phyloP scores from a whole-genome alignment of 2,329 filamentous ascomycete genomes.

The Reticulascus tulasneorum region DNA sequence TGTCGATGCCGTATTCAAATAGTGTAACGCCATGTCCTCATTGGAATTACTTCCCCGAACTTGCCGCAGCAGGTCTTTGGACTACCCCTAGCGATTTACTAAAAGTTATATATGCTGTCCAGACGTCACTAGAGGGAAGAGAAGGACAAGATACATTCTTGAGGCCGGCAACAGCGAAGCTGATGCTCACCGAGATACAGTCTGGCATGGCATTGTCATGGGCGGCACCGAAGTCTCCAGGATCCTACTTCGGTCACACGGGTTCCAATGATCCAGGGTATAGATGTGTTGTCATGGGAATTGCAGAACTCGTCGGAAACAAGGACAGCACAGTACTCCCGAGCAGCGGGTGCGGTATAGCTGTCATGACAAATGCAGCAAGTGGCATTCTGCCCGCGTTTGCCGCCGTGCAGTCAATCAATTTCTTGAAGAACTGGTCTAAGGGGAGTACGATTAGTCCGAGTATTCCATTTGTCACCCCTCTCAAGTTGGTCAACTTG shows the following conservation, averaged over 20 bases:
- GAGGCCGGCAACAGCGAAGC: constrained; percentile 5
- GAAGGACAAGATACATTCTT: constrained; percentile 6
- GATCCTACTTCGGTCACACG: constrained; percentile 13
- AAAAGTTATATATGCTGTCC: constrained; percentile 13
- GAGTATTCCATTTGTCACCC: not conserved
- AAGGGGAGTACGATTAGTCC: constrained; percentile 3
- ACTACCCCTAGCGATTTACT: constrained; percentile 19
- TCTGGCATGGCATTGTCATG: constrained; percentile 13
- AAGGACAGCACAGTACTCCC: constrained; percentile 5
- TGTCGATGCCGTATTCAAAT: constrained; percentile 5
- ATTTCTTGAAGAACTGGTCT: constrained; percentile 8
- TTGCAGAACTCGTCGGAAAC: constrained; percentile 4
- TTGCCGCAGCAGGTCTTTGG: constrained; percentile 13
- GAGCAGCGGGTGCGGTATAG: constrained; percentile 11
- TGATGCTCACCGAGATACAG: constrained; percentile 16
- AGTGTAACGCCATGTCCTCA: constrained; percentile 1
- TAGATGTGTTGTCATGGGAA: constrained; percentile 13
- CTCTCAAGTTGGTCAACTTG: not conserved
- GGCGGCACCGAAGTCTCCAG: constrained; percentile 3
- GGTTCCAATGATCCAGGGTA: constrained; percentile 16
- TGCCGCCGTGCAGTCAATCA: constrained; percentile 1
- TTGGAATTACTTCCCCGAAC: constrained; percentile 7
- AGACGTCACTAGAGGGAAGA: constrained; percentile 13
- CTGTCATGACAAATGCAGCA: constrained; percentile 19
- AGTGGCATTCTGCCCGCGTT: constrained; percentile 2